Base-by-base conservation (phyloP, 148 eudicot genomes). In the Camellia japonica region DNA sequence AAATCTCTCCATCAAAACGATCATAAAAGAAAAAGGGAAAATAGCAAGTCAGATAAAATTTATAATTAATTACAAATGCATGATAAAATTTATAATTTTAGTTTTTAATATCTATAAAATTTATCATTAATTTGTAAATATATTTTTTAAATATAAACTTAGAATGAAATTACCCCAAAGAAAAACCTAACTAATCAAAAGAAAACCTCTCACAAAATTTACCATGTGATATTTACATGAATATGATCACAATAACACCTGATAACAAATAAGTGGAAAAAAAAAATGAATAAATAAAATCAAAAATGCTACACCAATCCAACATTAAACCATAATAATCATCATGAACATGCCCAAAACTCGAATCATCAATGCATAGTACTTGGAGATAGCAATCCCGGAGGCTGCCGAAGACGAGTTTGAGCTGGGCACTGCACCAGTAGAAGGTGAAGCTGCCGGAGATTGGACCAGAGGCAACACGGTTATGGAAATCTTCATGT, bases 401-500 rank as follows among this genome's bases (percentile, higher is more conserved):
- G 14, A 6, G 47, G 78, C 56, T 0, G 75, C 75, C 2, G 75
- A 67, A 38, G 47, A 8, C 0, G 47, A 43, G 20, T 0, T 30
- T 44, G 42, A 9, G 68, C 68, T 23, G 2, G 68, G 68, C 2
- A 3, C 23, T 3, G 5, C 52, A 68, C n/a, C 15, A 4, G 13
- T 7, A 7, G 80, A 10, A 78, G 86, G 83, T 0, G 80, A 59
- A 41, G 83, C 70, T 4, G 74, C 69, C 14, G 83, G 77, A 44
- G 86, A 43, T n/a, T 11, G 70, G 2, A 46, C 30, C 49, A 65
- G 79, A 68, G 81, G 67, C 62, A 67, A 38, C 9, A 86, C 89
- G 49, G 54, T 84, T 12, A 84, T 79, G 16, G 56, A 75, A 55
- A 87, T 77, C 78, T 87, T 87, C 83, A 73, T 59, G 3, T 23